Evolutionary conservation across 192 early-diverging fungal genomes (phyloP), one percentile per base, ranked within the genome.

Genomic region (Podila clonocystis): DNA sequence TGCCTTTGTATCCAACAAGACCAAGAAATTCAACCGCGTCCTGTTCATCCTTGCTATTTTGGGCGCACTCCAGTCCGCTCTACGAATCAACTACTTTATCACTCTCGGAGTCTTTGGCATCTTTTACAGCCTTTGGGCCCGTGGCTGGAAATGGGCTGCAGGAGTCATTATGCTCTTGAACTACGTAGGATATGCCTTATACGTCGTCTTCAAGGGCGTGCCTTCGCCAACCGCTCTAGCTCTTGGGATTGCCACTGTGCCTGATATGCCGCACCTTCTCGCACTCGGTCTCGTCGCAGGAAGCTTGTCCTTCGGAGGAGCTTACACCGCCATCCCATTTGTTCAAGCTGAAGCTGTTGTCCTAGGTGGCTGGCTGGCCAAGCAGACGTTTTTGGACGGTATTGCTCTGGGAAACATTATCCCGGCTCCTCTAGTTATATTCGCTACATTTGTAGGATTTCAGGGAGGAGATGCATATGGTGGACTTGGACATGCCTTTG

Each of bases 301-400:
- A 4, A 66, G 68, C n/a, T 45, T 89, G 9, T 83, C 83, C 26
- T 89, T 89, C 66, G 88, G 88, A 45, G 88, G 88, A 15, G 88
- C 88, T 0, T 89, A 89, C 62, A 90, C 88, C 22, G 50, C 84
- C 22, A 90, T 89, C 26, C 88, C 88, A 17, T 88, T 89, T 58
- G 63, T 90, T 5, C 64, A 86, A 79, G 85, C 87, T 29, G 87
- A 88, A 68, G 87, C 87, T 29, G 85, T 86, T n/a, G 63, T 86
- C 36, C 62, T 88, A 15, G 87, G 87, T 2, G 75, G 75, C 4
- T 88, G 87, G 87, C 83, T 88, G 13, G 52, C 83, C 12, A 76
- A 87, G 15, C 74, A 86, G 62, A 62, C 73, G 12, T 88, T 88
- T 50, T 58, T 88, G 65, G 87, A 88, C 68, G 87, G 84, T 1